A percentile compares a stretch with the other conserved stretches of the same genome.
phyloP scores from a whole-genome alignment of 2,329 filamentous ascomycete species.

The Cadophora sp. region DNA sequence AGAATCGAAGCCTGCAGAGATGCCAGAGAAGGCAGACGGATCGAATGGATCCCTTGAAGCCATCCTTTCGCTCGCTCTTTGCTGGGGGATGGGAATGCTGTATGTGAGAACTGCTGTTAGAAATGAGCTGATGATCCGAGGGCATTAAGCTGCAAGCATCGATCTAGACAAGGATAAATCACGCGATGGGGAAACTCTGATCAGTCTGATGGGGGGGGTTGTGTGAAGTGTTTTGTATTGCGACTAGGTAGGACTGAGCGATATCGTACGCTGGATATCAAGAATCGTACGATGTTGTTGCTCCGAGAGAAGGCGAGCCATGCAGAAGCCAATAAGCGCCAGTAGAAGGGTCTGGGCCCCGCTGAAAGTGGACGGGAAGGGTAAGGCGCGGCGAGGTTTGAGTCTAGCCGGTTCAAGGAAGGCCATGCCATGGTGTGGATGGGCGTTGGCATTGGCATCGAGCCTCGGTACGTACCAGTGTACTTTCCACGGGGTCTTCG shows the following conservation, averaged over 20 bases:
- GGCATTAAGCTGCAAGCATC: conserved; percentile 8
- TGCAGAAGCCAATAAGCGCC: background rate
- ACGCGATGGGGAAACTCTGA: conserved; percentile 16
- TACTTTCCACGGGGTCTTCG: no score
- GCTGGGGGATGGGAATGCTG: background rate
- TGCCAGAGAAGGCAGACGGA: conserved; percentile 38
- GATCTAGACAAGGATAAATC: conserved; percentile 25
- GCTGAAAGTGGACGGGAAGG: background rate
- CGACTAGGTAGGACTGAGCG: conserved; percentile 17
- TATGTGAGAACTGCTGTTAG: conserved; percentile 8
- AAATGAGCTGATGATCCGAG: conserved; percentile 22
- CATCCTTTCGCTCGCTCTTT: conserved; percentile 27
- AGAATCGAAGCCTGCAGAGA: conserved; percentile 37
- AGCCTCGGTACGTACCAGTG: no score
- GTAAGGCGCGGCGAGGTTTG: background rate
- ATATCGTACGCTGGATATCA: conserved; percentile 16
- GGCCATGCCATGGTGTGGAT: no score
- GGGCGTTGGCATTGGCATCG: no score
- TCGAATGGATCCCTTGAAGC: conserved; percentile 37
- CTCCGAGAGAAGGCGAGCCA: background rate
- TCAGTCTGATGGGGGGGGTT: no score
- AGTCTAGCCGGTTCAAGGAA: no score
- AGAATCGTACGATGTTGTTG: conserved; percentile 20
- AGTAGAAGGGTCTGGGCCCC: background rate
- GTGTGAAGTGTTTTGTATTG: conserved; percentile 23